A percentile compares a stretch with the other conserved stretches of the same genome.
These are phyloP conservation scores for Eucalyptus brandiana DNA, from an alignment of 345 rosid genomes.

Conservation along the genomic window DNA sequence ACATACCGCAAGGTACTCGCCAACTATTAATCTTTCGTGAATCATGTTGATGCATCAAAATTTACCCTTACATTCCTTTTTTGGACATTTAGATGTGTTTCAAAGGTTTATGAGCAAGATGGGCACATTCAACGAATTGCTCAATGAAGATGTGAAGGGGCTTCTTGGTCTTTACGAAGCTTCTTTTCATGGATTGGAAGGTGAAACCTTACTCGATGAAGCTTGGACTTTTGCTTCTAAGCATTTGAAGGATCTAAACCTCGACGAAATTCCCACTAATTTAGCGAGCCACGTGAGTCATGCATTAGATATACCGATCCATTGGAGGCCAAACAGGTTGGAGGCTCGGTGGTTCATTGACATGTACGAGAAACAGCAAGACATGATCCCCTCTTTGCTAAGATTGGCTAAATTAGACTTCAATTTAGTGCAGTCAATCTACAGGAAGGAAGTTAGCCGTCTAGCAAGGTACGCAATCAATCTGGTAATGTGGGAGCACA, in stretches of 20 bases:
- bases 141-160: not conserved
- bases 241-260: not conserved
- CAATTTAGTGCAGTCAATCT: not conserved
- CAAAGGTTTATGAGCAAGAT: not conserved
- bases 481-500: not conserved
- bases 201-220: not conserved
- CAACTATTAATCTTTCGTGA: not conserved
- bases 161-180: conserved; percentile 13
- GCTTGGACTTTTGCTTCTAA: not conserved
- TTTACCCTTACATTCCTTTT: not conserved
- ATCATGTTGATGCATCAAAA: not conserved
- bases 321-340: conserved; percentile 2
- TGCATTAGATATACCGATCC: not conserved
- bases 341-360: conserved; percentile 6
- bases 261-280: not conserved
- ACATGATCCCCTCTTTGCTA: not conserved
- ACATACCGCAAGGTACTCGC: not conserved
- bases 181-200: not conserved
- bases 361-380: not conserved
- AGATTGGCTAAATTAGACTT: conserved; percentile 1
- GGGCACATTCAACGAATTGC: not conserved
- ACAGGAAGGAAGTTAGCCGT: not conserved
- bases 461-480: not conserved
- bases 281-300: not conserved
- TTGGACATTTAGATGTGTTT: not conserved